Evolutionary conservation across 1,284 basidiomycete species (phyloP).

Genomic region (Cystobasidiaceae sp.): DNA sequence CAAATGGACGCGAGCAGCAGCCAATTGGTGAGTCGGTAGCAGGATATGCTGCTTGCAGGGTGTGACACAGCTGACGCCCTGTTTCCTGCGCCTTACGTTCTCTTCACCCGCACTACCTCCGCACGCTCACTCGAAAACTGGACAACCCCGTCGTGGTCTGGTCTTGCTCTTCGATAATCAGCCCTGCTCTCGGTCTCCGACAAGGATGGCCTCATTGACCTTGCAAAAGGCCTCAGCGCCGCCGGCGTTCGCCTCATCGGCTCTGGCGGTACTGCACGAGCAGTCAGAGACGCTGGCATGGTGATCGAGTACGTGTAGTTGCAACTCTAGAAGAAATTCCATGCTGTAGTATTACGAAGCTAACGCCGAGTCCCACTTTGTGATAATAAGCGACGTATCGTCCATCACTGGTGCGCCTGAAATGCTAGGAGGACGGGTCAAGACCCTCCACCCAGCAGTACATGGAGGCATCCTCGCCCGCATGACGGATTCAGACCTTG

Average conservation of each 20-base stretch:
- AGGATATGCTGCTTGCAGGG: too few species aligned
- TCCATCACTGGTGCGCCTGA: conserved; percentile 99
- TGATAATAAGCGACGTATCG: conserved; percentile 76
- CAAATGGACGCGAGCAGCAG: conserved; percentile 20
- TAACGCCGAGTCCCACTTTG: neutral
- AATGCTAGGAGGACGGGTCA: conserved; percentile 97
- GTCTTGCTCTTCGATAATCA: too few species aligned
- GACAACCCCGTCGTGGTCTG: neutral
- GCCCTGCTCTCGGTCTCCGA: conserved; percentile 96
- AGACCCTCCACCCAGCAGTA: conserved; percentile 96
- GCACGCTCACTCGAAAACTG: neutral
- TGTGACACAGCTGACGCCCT: too few species aligned
- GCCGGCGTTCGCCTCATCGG: conserved; percentile 85
- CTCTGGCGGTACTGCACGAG: conserved; percentile 95
- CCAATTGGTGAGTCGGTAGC: conserved; percentile 19
- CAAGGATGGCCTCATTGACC: conserved; percentile 83
- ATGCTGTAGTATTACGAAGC: neutral
- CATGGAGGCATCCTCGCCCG: conserved; percentile 95
- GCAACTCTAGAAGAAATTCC: too few species aligned
- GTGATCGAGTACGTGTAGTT: conserved; percentile 71
- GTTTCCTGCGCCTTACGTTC: too few species aligned
- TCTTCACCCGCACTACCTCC: too few species aligned
- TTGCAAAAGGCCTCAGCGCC: conserved; percentile 74
- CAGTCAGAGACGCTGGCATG: conserved; percentile 89
- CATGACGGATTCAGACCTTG: conserved; percentile 75